Percentiles rank a stretch among this genome's conserved stretches.
Evolutionary conservation across 768 basidiomycete species (phyloP).

Genomic region (Mycena crocata): DNA sequence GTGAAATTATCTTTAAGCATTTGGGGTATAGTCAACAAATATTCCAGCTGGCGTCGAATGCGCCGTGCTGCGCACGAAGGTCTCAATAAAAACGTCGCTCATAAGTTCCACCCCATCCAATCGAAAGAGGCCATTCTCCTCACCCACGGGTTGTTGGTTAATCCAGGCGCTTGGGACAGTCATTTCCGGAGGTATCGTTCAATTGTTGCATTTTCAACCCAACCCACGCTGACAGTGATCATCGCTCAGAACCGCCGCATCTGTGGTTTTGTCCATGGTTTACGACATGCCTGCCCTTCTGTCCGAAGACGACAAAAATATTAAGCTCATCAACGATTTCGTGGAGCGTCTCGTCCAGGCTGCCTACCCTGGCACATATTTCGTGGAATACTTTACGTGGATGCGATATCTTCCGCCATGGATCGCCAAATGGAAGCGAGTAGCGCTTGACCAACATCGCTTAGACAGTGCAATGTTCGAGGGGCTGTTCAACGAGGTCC

Average conservation of each 20-base stretch:
- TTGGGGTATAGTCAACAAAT: not conserved
- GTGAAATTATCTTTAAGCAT: not conserved
- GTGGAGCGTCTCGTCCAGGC: slow-evolving; percentile 43
- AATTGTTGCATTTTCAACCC: not conserved
- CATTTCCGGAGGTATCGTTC: not conserved
- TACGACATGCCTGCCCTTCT: slow-evolving; percentile 29
- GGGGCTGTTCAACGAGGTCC: slow-evolving; percentile 21
- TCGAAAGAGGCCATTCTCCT: not conserved
- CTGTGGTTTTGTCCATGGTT: slow-evolving; percentile 27
- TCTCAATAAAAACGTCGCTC: not conserved
- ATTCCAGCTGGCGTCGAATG: slow-evolving; percentile 32
- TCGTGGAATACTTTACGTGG: slow-evolving; percentile 50
- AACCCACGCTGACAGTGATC: slow-evolving; percentile 14
- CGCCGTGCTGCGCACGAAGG: slow-evolving; percentile 36
- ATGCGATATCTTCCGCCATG: slow-evolving; percentile 44
- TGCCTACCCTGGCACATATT: slow-evolving; percentile 45
- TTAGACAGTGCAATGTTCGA: slow-evolving; percentile 36
- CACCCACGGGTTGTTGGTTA: not conserved
- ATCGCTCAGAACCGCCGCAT: slow-evolving; percentile 24
- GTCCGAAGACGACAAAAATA: slow-evolving; percentile 25
- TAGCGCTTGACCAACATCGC: slow-evolving; percentile 17
- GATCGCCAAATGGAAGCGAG: slow-evolving; percentile 27
- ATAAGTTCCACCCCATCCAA: slow-evolving; percentile 1
- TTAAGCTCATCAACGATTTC: slow-evolving; percentile 33
- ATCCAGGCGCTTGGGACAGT: not conserved